Evolutionary conservation across 768 basidiomycete genomes (phyloP).

Genomic region (Tulasnella sp.): DNA sequence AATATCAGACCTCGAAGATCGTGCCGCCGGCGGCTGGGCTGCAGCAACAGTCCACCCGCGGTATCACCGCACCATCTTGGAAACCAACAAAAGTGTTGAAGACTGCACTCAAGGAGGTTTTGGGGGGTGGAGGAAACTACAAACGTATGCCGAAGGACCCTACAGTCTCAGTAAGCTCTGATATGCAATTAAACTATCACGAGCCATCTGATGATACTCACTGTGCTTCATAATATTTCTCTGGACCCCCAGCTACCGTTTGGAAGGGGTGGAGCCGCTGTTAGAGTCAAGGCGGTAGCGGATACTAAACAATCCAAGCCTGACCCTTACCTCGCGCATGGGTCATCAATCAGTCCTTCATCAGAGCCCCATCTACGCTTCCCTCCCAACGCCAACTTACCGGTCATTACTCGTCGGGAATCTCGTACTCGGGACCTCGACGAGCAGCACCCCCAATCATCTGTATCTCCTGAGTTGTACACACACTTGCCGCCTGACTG

Average conservation of each 20-base stretch:
- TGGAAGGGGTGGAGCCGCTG: slow-evolving; percentile 11
- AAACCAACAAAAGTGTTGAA: slow-evolving; percentile 4
- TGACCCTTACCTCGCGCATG: slow-evolving; percentile 12
- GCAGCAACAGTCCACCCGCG: not conserved
- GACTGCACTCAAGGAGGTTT: slow-evolving; percentile 4
- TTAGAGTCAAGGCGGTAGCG: not conserved
- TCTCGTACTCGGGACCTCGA: not conserved
- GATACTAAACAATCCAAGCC: not conserved
- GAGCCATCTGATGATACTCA: not conserved
- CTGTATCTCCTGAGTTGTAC: not conserved
- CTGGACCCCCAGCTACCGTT: slow-evolving; percentile 5
- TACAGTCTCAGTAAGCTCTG: slow-evolving; percentile 1
- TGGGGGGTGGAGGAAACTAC: slow-evolving; percentile 13
- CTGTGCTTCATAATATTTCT: not conserved
- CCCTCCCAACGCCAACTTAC: slow-evolving; percentile 6
- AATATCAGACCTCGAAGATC: not conserved
- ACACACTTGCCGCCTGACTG: no score
- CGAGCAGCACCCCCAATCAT: not conserved
- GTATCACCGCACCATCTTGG: not conserved
- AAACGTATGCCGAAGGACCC: slow-evolving; percentile 9
- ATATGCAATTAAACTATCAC: not conserved
- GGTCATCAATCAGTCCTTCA: not conserved
- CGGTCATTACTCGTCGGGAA: not conserved
- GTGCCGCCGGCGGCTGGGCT: not conserved
- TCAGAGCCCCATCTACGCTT: not conserved